Conservation (phyloP, 768 basidiomycete species). For the Psilocybe azurescens region DNA sequence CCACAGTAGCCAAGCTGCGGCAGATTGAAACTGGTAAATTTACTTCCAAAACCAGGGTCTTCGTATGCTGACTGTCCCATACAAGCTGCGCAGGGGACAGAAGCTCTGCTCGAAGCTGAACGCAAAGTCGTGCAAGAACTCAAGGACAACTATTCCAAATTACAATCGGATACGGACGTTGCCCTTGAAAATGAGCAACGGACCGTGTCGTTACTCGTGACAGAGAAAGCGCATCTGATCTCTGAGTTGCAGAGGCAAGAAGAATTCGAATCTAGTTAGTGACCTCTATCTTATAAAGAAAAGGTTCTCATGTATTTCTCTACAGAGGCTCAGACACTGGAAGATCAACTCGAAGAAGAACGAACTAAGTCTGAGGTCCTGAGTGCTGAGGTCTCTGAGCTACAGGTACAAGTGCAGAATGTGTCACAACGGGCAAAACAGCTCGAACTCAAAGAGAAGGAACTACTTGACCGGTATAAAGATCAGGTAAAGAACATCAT, state of each 20-base stretch:
- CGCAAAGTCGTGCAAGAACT: slow-evolving; percentile 33
- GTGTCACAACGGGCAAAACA: slow-evolving; percentile 43
- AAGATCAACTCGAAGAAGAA: slow-evolving; percentile 47
- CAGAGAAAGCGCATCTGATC: slow-evolving; percentile 68
- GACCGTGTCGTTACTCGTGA: slow-evolving; percentile 78
- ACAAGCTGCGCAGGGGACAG: slow-evolving; percentile 38
- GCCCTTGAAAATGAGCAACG: slow-evolving; percentile 63
- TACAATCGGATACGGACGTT: slow-evolving; percentile 37
- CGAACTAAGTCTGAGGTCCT: slow-evolving; percentile 43
- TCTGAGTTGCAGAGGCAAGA: slow-evolving; percentile 64
- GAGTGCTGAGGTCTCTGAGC: slow-evolving; percentile 43
- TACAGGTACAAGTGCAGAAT: slow-evolving; percentile 46
- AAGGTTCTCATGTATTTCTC: slow-evolving; percentile 9
- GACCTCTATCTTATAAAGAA: background rate
- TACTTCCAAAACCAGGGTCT: slow-evolving; percentile 25
- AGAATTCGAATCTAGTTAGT: slow-evolving; percentile 64
- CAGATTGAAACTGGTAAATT: slow-evolving; percentile 35
- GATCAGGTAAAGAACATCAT: slow-evolving; percentile 50
- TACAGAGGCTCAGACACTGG: slow-evolving; percentile 50
- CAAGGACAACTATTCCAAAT: slow-evolving; percentile 33
- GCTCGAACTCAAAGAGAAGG: slow-evolving; percentile 57
- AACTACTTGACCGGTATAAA: slow-evolving; percentile 53
- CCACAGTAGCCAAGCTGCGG: slow-evolving; percentile 21
- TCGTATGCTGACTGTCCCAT: slow-evolving; percentile 4
- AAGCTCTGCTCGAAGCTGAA: slow-evolving; percentile 40